Evolutionary conservation across 768 basidiomycete species (phyloP), one percentile per base, ranked within the genome.

Genomic region (Boletus eberwhitei): DNA sequence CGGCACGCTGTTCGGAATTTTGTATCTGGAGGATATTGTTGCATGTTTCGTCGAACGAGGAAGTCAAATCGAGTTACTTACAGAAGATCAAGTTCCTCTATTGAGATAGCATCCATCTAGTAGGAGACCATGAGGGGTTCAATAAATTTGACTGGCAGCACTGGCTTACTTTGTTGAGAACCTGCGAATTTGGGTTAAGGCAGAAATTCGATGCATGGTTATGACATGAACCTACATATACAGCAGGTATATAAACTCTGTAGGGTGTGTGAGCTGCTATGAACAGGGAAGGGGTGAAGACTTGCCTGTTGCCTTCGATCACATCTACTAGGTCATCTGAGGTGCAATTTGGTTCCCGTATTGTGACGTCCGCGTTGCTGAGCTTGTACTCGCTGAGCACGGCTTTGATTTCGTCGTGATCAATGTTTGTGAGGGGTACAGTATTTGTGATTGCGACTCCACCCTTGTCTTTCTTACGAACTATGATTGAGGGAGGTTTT

Each of bases 321-420:
- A 98, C 92, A 65, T 99, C 97, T 44, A 99, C 95, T 11, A 99
- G 73, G 69, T 99, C 97, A 68, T 99, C 97, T 1, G 94, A 84
- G 2, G 93, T 98, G 7, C 90, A 93, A 54, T 86, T 86, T 2
- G 91, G 86, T 71, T 98, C 88, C 48, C 97, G 86, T 62, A 99
- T 97, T 8, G 93, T 87, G 48, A 99, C 83, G 65, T 97, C 94
- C 13, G 81, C 86, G 63, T 95, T 98, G 73, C 77, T 92, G 49
- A 93, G 80, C 63, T 79, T 87, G 73, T 98, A 99, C 74, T 99
- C 97, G 71, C 88, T 88, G 54, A 96, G 76, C 22, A 99, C 80
- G 19, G 96, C 97, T 66, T 92, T 93, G 73, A 98, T 96, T 73
- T 97, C 97, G 50, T 95, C 93, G 31, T 90, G 87, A 62, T 98